Conservation (phyloP, 1,284 basidiomycete genomes). For the Dichomitus squalens region DNA sequence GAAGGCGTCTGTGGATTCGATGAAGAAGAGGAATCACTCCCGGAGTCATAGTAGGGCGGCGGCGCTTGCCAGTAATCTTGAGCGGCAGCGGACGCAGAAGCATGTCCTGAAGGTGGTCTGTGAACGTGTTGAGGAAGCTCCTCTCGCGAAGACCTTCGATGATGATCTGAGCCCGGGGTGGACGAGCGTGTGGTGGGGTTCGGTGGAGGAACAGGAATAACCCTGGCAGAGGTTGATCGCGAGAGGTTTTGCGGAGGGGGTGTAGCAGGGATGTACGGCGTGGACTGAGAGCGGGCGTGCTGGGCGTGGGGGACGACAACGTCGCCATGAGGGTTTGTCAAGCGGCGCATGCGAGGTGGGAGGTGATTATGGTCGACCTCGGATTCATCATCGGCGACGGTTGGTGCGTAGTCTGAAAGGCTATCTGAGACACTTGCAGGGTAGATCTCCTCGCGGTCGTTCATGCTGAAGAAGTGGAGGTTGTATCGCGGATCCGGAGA, state of each 20-base stretch:
- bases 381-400: conserved; percentile 19
- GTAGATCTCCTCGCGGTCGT: conserved; percentile 31
- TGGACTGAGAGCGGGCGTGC: conserved; percentile 19
- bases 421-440: conserved; percentile 22
- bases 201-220: conserved; percentile 21
- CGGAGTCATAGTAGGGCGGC: conserved; percentile 22
- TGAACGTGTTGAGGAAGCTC: neutral
- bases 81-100: conserved; percentile 14
- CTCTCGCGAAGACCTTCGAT: conserved; percentile 11
- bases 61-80: conserved; percentile 20
- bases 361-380: conserved; percentile 20
- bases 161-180: conserved; percentile 5
- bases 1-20: conserved; percentile 25
- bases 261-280: conserved; percentile 13
- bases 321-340: conserved; percentile 8
- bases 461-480: conserved; percentile 36
- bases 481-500: conserved; percentile 37
- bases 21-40: conserved; percentile 21
- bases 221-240: conserved; percentile 14
- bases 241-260: conserved; percentile 10
- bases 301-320: conserved; percentile 7
- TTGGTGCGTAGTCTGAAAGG: conserved; percentile 21
- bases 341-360: conserved; percentile 20
- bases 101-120: conserved; percentile 5
- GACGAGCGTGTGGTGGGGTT: conserved; percentile 7